These are phyloP conservation scores for Penicillium argentinense DNA, from an alignment of 495 filamentous ascomycete species.

Conservation along the genomic window DNA sequence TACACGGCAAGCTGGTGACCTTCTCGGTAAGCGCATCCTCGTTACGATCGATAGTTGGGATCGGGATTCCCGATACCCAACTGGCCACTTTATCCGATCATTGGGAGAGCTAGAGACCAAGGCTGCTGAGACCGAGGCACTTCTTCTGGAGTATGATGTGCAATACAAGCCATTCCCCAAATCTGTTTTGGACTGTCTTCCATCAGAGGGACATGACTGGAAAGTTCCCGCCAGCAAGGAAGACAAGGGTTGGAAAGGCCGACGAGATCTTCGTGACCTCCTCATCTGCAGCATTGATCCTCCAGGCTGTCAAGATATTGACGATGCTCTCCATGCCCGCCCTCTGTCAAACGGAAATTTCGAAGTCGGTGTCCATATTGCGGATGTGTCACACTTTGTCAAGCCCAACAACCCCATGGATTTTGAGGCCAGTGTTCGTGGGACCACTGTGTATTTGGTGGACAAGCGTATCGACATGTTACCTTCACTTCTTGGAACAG, in stretches of 20 bases:
- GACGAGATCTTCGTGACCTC: conserved; percentile 79
- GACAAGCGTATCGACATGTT: conserved; percentile 99
- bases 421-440: conserved; percentile 84
- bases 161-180: conserved; percentile 98
- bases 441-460: conserved; percentile 95
- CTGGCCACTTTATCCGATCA: conserved; percentile 91
- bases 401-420: conserved; percentile 98
- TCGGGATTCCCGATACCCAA: conserved; percentile 83
- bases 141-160: conserved; percentile 93
- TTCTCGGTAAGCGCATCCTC: conserved; percentile 89
- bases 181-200: conserved; percentile 88
- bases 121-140: conserved; percentile 91
- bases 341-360: conserved; percentile 88
- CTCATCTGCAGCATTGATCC: conserved; percentile 97
- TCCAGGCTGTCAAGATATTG: conserved; percentile 94
- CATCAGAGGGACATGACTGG: conserved; percentile 91
- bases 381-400: conserved; percentile 97
- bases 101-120: conserved; percentile 93
- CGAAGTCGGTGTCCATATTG: conserved; percentile 98
- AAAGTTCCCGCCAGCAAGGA: conserved; percentile 73
- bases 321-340: conserved; percentile 90
- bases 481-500: conserved; percentile 90
- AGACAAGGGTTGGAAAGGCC: conserved; percentile 80
- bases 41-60: conserved; percentile 97
- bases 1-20: conserved; percentile 82